These are phyloP conservation scores for Sporothrix phasma DNA, from an alignment of 2,329 filamentous ascomycete genomes.

Conservation along the genomic window DNA sequence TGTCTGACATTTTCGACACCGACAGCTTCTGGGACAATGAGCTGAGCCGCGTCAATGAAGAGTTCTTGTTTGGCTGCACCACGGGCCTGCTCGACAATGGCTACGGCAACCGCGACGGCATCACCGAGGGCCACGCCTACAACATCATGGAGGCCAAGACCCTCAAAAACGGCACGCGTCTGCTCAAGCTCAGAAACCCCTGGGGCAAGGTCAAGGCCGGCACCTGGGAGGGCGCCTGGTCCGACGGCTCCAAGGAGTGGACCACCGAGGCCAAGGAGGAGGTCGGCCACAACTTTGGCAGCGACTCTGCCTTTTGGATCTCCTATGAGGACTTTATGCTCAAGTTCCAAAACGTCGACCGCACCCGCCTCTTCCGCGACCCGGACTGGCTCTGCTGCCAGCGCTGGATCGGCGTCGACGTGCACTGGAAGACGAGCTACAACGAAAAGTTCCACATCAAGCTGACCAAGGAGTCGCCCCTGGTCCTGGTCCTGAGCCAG, in stretches of 20 bases:
- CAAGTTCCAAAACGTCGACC: constrained; percentile 49
- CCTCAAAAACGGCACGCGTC: constrained; percentile 50
- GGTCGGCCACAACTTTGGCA: constrained; percentile 63
- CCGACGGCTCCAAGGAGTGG: constrained; percentile 76
- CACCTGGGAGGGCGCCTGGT: constrained; percentile 75
- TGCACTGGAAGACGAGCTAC: constrained; percentile 48
- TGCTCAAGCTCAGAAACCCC: constrained; percentile 59
- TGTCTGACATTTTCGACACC: constrained; percentile 61
- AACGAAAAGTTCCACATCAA: constrained; percentile 46
- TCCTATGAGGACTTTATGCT: constrained; percentile 48
- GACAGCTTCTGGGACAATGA: constrained; percentile 72
- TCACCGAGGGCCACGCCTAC: constrained; percentile 50
- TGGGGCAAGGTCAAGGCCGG: constrained; percentile 69
- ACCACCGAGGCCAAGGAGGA: constrained; percentile 67
- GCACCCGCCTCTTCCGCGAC: constrained; percentile 46
- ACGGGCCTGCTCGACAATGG: constrained; percentile 40
- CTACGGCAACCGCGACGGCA: constrained; percentile 43
- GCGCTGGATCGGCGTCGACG: constrained; percentile 32
- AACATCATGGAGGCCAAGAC: constrained; percentile 44
- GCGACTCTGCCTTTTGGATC: constrained; percentile 60
- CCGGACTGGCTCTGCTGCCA: constrained; percentile 45
- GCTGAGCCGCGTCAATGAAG: constrained; percentile 65
- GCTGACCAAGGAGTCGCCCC: constrained; percentile 37
- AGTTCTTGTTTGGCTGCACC: constrained; percentile 59
- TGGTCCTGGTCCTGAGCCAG: constrained; percentile 48